Evolutionary conservation across 176 grass and related monocot genomes (phyloP), one percentile per base, ranked within the genome.

Genomic region (Ensete ventricosum): DNA sequence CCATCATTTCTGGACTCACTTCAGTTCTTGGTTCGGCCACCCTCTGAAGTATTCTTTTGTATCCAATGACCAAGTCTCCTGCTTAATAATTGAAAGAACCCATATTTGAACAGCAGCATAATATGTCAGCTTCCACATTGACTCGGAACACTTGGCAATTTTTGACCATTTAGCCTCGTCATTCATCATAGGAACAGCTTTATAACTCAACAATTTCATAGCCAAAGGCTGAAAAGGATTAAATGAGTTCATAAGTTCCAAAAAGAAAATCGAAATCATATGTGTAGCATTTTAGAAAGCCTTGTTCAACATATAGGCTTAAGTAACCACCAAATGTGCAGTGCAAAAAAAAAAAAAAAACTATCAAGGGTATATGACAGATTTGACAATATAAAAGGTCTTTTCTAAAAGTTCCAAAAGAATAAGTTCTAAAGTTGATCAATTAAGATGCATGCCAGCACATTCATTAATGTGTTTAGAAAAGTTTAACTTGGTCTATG

Each of bases 41-140:
- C 84, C 82, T 72, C 81, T 75, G 0, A 99, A 89, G 88, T 99
- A 99, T 51, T 91, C 83, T 69, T 87, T 69, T 14, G 76, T 84
- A 82, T 99, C 83, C 76, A 99, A 84, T 0, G 96, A 91, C 96
- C 96, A 99, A 62, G 88, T 78, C 76, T 99, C 86, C 69, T 85
- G 88, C 80, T 87, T 82, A 75, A 99, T 94, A 79, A 95, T 89
- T 55, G 78, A 82, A 59, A 99, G 60, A 48, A 90, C 91, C 96
- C 96, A 99, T 22, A 77, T 75, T 85, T 99, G 96, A 75, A 99
- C 84, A 66, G 65, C 77, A 50, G 76, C 81, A 85, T 99, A 99
- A 81, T 95, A 99, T 54, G 88, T 95, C 20, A 99, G 96, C 77
- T 95, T 99, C 96, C 96, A 99, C 82, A 89, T 99, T 66, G 96